Conservation (phyloP, 1,284 basidiomycete species). For the Chiua sp. region DNA sequence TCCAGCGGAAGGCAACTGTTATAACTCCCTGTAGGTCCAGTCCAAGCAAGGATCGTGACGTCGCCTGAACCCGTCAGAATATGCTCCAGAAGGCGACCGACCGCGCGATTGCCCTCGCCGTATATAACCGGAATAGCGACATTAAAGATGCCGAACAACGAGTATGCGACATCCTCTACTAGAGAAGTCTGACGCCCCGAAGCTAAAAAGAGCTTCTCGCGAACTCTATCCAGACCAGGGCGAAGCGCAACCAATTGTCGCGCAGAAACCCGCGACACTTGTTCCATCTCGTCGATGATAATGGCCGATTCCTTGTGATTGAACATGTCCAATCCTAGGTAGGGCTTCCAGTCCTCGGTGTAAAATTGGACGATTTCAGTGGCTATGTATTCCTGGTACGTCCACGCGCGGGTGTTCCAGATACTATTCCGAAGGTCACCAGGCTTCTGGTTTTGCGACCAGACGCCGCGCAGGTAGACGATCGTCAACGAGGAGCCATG, state of each 20-base stretch:
- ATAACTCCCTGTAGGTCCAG: not conserved
- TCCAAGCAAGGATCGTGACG: not conserved
- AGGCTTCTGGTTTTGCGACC: not conserved
- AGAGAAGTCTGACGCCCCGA: not conserved
- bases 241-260: not conserved
- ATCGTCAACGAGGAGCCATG: not conserved
- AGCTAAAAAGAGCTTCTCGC: not conserved
- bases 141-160: not conserved
- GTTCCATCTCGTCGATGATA: not conserved
- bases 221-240: not conserved
- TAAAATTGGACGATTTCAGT: not conserved
- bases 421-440: not conserved
- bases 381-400: not conserved
- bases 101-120: not conserved
- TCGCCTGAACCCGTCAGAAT: not conserved
- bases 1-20: conserved; percentile 10
- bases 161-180: not conserved
- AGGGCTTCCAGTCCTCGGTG: not conserved
- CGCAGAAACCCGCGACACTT: not conserved
- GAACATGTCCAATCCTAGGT: not conserved
- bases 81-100: not conserved
- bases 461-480: not conserved
- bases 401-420: not conserved
- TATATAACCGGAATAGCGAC: not conserved
- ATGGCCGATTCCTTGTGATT: not conserved